Evolutionary conservation across 768 basidiomycete genomes (phyloP).

Genomic region (Cystobasidium ongulense): DNA sequence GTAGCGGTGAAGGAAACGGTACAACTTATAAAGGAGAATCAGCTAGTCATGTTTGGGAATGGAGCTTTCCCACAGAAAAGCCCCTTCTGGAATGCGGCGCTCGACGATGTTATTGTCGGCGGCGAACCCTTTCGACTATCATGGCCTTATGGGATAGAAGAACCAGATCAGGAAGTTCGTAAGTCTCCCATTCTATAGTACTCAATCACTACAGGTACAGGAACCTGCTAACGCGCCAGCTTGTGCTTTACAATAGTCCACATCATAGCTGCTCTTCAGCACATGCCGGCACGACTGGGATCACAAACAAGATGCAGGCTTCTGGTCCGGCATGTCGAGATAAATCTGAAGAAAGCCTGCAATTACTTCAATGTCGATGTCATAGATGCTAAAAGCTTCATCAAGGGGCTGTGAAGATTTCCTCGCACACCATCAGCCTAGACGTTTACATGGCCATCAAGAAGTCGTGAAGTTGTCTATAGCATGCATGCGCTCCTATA

Average conservation of each 20-base stretch:
- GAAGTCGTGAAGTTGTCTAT: too few species aligned
- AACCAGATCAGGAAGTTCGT: conserved; percentile 14
- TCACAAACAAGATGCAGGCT: background rate
- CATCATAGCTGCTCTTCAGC: conserved; percentile 1
- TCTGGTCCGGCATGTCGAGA: conserved; percentile 7
- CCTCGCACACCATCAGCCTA: background rate
- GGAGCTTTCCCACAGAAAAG: background rate
- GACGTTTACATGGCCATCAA: too few species aligned
- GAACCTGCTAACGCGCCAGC: background rate
- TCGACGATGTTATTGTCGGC: conserved; percentile 5
- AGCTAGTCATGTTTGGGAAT: background rate
- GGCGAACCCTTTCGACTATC: conserved; percentile 3
- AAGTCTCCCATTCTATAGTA: background rate
- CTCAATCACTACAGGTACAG: background rate
- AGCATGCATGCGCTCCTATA: too few species aligned
- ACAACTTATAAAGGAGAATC: conserved; percentile 11
- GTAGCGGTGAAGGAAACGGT: background rate
- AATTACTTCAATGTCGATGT: conserved; percentile 11
- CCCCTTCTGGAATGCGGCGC: background rate
- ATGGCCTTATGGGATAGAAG: conserved; percentile 5
- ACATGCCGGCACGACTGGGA: background rate
- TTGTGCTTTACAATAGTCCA: background rate
- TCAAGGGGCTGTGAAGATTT: background rate
- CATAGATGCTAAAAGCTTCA: background rate
- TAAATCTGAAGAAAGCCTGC: background rate